Base-by-base conservation (phyloP, 768 basidiomycete species). In the Lyophyllum semitale region DNA sequence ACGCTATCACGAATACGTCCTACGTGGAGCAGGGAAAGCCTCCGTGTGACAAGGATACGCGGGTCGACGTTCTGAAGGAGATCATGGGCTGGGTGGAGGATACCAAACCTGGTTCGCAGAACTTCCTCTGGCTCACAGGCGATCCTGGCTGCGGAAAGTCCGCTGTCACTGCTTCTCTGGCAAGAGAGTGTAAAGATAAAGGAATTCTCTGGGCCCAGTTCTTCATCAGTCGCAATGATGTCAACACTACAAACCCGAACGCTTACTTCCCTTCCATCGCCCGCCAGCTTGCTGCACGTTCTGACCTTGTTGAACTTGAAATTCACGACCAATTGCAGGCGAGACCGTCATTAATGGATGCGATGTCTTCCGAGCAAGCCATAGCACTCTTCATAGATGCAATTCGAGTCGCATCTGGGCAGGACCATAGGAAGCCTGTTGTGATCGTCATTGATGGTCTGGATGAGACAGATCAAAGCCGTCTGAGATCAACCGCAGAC, bases 381-480 rank as follows among this genome's bases (percentile, higher is more conserved):
- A 40, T 32, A 20, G 40, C 42, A 11, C 54, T 63, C 3, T 63
- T 63, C 45, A 40, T 61, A 12, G 48, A 55, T 15, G 33, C 54
- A 15, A 48, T 63, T 38, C 25, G 20, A 3, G 46, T 54, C 25
- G 59, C 59, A 7, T 59, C 51, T 1, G 11, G 2, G 12, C 29
- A 53, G 5, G 29, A 59, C 25, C 51, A 47, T 17, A 17, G 8
- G 15, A 50, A 47, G 35, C 57, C 59, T 6, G 55, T 60, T 3
- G 57, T 63, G 8, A 30, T 63, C 29, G 48, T 63, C 22, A 63
- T 63, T 38, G 62, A 63, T 43, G 59, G n/a, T n/a, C n/a, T n/a
- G n/a, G n/a, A n/a, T n/a, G n/a, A n/a, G n/a, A 61, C 62, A 2
- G 57, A 58, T 33, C 29, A 26, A n/a, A 49, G 29, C 0, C 52